Conservation (phyloP, 148 eudicot species). For the Persicaria tinctoria region DNA sequence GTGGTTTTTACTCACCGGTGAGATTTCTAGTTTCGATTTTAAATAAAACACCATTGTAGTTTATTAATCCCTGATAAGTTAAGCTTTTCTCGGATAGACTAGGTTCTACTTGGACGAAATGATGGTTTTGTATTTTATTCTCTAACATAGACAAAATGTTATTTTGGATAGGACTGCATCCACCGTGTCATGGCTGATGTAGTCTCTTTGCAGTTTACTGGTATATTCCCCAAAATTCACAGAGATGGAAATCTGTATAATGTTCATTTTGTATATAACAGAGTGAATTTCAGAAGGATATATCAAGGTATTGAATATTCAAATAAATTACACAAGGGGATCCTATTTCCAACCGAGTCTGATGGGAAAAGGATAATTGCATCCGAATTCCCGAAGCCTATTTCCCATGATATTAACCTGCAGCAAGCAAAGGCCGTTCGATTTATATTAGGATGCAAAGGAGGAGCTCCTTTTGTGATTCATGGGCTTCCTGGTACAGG, state of each 20-base stretch:
- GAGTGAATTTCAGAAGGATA: conserved; percentile 55
- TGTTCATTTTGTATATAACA: conserved; percentile 61
- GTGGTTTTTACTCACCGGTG: not conserved
- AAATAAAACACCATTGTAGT: not conserved
- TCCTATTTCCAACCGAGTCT: conserved; percentile 52
- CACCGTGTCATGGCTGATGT: conserved; percentile 93
- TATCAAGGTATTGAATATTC: conserved; percentile 76
- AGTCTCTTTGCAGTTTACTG: conserved; percentile 49
- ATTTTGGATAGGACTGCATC: conserved; percentile 57
- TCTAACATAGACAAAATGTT: not conserved
- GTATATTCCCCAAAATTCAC: conserved; percentile 41
- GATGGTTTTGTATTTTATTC: not conserved
- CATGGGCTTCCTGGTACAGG: conserved; percentile 98
- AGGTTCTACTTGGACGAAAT: not conserved
- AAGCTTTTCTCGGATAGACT: not conserved
- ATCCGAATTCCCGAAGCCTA: conserved; percentile 29
- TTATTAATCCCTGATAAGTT: not conserved
- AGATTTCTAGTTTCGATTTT: not conserved
- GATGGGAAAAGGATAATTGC: conserved; percentile 29
- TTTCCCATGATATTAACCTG: conserved; percentile 52
- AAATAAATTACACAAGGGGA: conserved; percentile 27
- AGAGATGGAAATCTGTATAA: conserved; percentile 35
- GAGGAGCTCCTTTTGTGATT: conserved; percentile 73
- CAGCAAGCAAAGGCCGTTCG: conserved; percentile 56
- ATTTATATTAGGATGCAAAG: conserved; percentile 64